A percentile compares a stretch with the other conserved stretches of the same genome.
These are phyloP conservation scores for Aquilaria sinensis DNA, from an alignment of 345 rosid genomes.

Conservation along the genomic window DNA sequence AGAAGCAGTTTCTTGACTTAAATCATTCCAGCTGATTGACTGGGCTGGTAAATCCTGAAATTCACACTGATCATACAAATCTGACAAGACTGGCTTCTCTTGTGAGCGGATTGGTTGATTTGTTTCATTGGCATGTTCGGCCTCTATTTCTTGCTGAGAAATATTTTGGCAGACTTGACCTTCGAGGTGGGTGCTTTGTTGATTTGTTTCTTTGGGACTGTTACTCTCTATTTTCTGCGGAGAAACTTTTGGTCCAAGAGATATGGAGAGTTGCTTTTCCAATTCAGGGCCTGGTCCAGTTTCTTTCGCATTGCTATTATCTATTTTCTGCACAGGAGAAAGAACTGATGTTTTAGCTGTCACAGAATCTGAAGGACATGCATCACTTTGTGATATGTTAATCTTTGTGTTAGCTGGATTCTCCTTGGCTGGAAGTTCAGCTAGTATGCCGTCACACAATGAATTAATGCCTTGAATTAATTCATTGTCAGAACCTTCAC, in stretches of 20 bases:
- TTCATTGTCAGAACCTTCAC: slow-evolving; percentile 21
- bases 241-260: slow-evolving; percentile 13
- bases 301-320: slow-evolving; percentile 7
- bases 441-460: slow-evolving; percentile 14
- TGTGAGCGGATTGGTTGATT: slow-evolving; percentile 11
- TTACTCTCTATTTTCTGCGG: slow-evolving; percentile 9
- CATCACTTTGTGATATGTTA: slow-evolving; percentile 21
- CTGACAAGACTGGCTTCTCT: slow-evolving; percentile 13
- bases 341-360: slow-evolving; percentile 8
- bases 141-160: slow-evolving; percentile 16
- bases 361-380: slow-evolving; percentile 20
- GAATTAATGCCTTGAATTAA: slow-evolving; percentile 6
- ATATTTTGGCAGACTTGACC: not conserved
- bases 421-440: slow-evolving; percentile 13
- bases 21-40: slow-evolving; percentile 13
- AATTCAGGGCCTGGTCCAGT: not conserved
- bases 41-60: slow-evolving; percentile 15
- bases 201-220: slow-evolving; percentile 13
- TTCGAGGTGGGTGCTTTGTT: not conserved
- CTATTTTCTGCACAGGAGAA: slow-evolving; percentile 15
- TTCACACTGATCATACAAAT: slow-evolving; percentile 10
- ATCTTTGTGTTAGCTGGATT: slow-evolving; percentile 6
- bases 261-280: too few relatives aligned
- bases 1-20: slow-evolving; percentile 14
- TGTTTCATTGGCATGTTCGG: slow-evolving; percentile 12